These are phyloP conservation scores for Friedmanniomyces endolithicus DNA, from an alignment of 495 filamentous ascomycete genomes.

Conservation along the genomic window DNA sequence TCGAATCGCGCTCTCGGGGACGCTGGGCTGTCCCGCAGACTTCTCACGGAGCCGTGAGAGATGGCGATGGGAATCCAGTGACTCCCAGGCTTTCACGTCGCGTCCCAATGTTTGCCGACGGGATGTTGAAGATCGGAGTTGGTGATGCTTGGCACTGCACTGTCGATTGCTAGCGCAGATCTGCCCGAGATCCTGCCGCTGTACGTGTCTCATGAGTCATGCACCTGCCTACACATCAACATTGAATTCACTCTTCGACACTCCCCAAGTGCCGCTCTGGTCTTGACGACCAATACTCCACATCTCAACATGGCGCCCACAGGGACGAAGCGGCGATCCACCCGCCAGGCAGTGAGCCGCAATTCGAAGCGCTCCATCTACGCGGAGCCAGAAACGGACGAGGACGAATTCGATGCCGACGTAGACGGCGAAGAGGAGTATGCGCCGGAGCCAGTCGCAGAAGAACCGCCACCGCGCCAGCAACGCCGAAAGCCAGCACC, in stretches of 20 bases:
- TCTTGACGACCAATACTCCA: background rate
- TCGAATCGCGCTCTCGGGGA: too few relatives aligned
- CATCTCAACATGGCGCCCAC: background rate
- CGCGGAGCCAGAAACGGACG: conserved; percentile 12
- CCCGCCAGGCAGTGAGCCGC: conserved; percentile 11
- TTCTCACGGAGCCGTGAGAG: too few relatives aligned
- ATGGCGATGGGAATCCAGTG: too few relatives aligned
- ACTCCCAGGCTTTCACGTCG: background rate
- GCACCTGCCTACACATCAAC: too few relatives aligned
- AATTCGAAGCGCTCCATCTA: conserved; percentile 10
- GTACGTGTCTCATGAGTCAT: background rate
- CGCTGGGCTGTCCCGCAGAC: too few relatives aligned
- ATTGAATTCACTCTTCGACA: too few relatives aligned
- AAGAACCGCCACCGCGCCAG: background rate
- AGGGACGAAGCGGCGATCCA: conserved; percentile 13
- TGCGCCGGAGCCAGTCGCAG: background rate
- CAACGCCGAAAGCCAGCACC: background rate
- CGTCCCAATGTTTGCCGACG: background rate
- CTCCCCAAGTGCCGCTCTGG: too few relatives aligned
- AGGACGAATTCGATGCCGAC: conserved; percentile 5
- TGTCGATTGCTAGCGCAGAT: background rate
- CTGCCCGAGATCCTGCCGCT: background rate
- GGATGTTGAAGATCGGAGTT: background rate
- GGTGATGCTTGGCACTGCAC: background rate
- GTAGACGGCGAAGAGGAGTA: background rate